These are phyloP conservation scores for Backusella macrospora DNA, from an alignment of 192 early-diverging fungal genomes.

Conservation along the genomic window DNA sequence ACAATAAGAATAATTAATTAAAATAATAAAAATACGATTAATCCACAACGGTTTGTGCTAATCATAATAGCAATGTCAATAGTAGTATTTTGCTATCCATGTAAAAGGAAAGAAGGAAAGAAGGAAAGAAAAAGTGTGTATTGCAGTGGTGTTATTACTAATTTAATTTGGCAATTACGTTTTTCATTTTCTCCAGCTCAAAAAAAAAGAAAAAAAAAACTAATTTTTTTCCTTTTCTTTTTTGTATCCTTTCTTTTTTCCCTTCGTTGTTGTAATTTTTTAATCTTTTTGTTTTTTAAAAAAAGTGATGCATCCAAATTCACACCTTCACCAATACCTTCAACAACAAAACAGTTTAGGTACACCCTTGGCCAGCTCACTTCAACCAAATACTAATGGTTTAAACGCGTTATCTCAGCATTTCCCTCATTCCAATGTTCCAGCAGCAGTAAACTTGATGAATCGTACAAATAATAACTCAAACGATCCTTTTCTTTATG, in stretches of 20 bases:
- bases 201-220: not conserved
- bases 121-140: too few species aligned
- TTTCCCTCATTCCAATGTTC: conserved; percentile 31
- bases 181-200: too few species aligned
- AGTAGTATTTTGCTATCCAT: too few species aligned
- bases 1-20: too few species aligned
- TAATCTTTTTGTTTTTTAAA: not conserved
- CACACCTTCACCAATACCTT: conserved; percentile 52
- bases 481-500: conserved; percentile 22
- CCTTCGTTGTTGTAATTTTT: too few species aligned
- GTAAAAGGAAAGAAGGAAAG: too few species aligned
- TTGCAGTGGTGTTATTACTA: too few species aligned
- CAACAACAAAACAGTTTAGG: conserved; percentile 36
- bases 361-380: conserved; percentile 31
- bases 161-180: too few species aligned
- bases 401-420: conserved; percentile 36
- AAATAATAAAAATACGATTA: too few species aligned
- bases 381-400: conserved; percentile 28
- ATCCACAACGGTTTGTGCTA: too few species aligned
- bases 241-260: not conserved
- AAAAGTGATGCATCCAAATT: conserved; percentile 32
- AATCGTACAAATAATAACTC: not conserved
- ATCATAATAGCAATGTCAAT: too few species aligned
- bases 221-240: not conserved
- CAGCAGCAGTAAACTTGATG: conserved; percentile 26